Conservation (phyloP, 176 grass and related monocot species). For the Puccinellia tenuiflora region DNA sequence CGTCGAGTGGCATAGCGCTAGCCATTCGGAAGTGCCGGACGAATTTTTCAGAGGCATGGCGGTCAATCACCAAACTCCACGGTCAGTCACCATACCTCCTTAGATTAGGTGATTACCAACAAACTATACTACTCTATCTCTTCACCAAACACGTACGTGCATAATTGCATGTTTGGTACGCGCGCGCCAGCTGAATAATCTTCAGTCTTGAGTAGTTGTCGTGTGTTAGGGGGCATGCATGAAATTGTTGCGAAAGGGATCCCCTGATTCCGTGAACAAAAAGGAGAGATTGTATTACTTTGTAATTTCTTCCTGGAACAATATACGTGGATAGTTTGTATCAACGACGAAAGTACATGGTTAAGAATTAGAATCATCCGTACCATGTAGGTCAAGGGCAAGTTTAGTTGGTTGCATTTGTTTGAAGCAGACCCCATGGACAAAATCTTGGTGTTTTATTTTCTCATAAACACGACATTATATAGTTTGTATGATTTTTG, state of each 20-base stretch:
- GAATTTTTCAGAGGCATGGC: neutral
- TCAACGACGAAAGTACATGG: neutral
- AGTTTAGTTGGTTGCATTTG: too few species aligned
- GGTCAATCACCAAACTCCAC: conserved; percentile 6
- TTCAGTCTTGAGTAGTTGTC: neutral
- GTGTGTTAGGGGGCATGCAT: neutral
- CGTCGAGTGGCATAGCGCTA: neutral
- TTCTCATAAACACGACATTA: too few species aligned
- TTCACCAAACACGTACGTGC: conserved; percentile 14
- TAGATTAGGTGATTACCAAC: conserved; percentile 8
- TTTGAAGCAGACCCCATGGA: too few species aligned
- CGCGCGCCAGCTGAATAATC: neutral
- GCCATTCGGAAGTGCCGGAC: neutral
- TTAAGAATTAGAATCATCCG: neutral
- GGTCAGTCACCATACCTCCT: neutral
- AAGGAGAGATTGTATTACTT: neutral
- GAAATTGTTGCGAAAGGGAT: neutral
- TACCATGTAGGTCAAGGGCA: neutral
- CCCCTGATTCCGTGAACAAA: neutral
- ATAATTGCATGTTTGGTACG: neutral
- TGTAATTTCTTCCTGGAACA: neutral
- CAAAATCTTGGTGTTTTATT: too few species aligned
- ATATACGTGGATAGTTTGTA: neutral
- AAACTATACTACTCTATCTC: neutral
- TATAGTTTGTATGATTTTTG: too few species aligned